These are phyloP conservation scores for Orbilia quercus DNA, from an alignment of 2,329 filamentous ascomycete species.

Conservation along the genomic window DNA sequence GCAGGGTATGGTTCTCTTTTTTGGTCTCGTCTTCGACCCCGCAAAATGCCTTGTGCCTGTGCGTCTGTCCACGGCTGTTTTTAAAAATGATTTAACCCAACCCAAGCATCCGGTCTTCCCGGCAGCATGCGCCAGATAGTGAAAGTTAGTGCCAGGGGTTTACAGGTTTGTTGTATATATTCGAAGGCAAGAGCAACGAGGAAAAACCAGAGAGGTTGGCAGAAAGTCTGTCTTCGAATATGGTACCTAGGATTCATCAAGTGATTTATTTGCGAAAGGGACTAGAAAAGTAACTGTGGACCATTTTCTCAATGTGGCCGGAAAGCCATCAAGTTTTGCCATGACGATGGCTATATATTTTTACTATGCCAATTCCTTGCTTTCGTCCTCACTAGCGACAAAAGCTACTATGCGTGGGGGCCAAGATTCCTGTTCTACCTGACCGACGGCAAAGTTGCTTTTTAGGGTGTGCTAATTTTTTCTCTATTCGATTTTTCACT, in stretches of 20 bases:
- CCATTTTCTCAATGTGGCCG: slow-evolving; percentile 12
- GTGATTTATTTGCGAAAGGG: slow-evolving; percentile 19
- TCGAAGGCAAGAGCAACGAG: slow-evolving; percentile 42
- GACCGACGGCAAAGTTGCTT: slow-evolving; percentile 16
- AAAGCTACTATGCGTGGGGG: slow-evolving; percentile 53
- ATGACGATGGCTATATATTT: slow-evolving; percentile 48
- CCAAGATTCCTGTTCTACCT: slow-evolving; percentile 50
- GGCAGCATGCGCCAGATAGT: slow-evolving; percentile 50
- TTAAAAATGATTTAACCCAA: slow-evolving; percentile 47
- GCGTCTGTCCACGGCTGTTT: slow-evolving; percentile 56
- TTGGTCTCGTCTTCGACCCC: slow-evolving; percentile 39
- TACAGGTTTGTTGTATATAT: slow-evolving; percentile 41
- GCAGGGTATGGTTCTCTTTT: slow-evolving; percentile 48
- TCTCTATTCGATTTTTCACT: slow-evolving; percentile 4
- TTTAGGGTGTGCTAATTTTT: slow-evolving; percentile 13
- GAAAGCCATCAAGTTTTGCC: slow-evolving; percentile 22
- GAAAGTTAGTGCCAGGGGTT: slow-evolving; percentile 50
- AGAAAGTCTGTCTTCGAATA: neutral
- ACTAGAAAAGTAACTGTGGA: slow-evolving; percentile 17
- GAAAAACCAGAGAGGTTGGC: slow-evolving; percentile 35
- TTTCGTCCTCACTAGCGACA: slow-evolving; percentile 36
- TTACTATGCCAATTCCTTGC: slow-evolving; percentile 42
- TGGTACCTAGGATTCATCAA: slow-evolving; percentile 4
- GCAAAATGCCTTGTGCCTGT: slow-evolving; percentile 56
- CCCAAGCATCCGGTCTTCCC: slow-evolving; percentile 56